These are phyloP conservation scores for Pinus tabuliformis DNA, from an alignment of 75 land plant species.

Conservation along the genomic window DNA sequence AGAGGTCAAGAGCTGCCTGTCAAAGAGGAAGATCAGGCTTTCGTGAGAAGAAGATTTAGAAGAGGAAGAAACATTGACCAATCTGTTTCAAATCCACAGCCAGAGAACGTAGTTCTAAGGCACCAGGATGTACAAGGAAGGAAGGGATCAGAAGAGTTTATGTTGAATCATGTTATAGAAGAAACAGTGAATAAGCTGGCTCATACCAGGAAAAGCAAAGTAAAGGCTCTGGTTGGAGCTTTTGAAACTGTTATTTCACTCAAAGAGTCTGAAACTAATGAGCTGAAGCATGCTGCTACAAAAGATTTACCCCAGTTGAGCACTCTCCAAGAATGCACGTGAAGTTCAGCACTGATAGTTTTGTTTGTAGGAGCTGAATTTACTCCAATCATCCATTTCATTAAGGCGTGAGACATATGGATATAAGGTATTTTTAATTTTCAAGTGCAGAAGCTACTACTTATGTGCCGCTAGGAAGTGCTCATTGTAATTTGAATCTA, in stretches of 20 bases:
- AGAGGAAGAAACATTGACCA: conserved; percentile 11
- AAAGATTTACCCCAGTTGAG: too few species aligned
- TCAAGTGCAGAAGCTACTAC: too few species aligned
- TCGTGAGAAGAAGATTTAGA: conserved; percentile 31
- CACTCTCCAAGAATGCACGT: too few species aligned
- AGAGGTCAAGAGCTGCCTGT: not conserved
- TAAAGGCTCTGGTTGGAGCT: conserved; percentile 85
- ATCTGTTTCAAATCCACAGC: not conserved
- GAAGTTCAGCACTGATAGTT: too few species aligned
- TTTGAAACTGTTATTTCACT: conserved; percentile 82
- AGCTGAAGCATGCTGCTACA: too few species aligned
- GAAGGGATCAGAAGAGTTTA: conserved; percentile 52
- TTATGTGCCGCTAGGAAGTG: too few species aligned
- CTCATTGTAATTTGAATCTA: too few species aligned
- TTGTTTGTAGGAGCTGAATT: too few species aligned
- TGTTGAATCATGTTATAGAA: conserved; percentile 74
- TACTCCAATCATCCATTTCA: too few species aligned
- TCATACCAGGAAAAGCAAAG: conserved; percentile 71
- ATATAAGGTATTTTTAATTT: too few species aligned
- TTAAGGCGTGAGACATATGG: too few species aligned
- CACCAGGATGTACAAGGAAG: conserved; percentile 64
- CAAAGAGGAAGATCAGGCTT: not conserved
- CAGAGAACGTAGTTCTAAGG: conserved; percentile 41
- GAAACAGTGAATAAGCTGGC: conserved; percentile 75
- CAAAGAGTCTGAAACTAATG: conserved; percentile 28